These are phyloP conservation scores for Lenwebbia sp. DNA, from an alignment of 345 rosid species.

Conservation along the genomic window DNA sequence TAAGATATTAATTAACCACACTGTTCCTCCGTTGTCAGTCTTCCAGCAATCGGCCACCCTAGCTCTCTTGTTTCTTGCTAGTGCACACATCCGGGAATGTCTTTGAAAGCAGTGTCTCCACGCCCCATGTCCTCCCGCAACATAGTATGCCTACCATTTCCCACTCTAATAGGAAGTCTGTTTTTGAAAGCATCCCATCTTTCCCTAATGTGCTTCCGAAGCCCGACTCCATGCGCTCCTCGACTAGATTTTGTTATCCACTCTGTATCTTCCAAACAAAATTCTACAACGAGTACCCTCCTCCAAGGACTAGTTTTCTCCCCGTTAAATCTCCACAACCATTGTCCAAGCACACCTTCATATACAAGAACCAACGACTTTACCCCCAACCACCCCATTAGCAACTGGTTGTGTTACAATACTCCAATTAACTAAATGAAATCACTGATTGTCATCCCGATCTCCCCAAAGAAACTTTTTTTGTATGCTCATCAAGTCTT, in stretches of 20 bases:
- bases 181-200: not conserved
- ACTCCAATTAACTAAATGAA: not conserved
- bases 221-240: not conserved
- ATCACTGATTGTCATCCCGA: not conserved
- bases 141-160: not conserved
- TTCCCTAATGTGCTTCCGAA: not conserved
- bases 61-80: not conserved
- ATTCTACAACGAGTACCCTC: not conserved
- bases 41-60: not conserved
- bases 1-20: not conserved
- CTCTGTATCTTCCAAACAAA: not conserved
- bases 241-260: not conserved
- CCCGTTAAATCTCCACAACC: not conserved
- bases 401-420: not conserved
- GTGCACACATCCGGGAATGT: not conserved
- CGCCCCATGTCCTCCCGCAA: not conserved
- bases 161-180: not conserved
- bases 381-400: not conserved
- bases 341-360: not conserved
- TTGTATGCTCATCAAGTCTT: not conserved
- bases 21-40: not conserved
- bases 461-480: not conserved
- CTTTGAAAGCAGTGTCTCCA: not conserved
- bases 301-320: not conserved
- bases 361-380: not conserved